Base-by-base conservation (phyloP, 805 yeast genomes). In the Torulaspora microellipsoides region DNA sequence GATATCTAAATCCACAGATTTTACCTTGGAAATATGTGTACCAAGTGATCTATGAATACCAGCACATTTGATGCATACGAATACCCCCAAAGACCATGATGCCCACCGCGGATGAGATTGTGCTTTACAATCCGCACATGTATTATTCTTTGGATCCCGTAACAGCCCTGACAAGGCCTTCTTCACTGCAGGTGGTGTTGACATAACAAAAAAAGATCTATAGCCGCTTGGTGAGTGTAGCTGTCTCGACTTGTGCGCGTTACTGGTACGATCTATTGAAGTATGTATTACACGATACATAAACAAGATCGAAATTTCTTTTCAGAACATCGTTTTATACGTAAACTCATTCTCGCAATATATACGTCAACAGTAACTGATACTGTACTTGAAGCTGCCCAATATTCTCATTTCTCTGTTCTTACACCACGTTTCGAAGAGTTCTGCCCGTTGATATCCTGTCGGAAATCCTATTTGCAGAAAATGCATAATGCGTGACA, bases 101-200 rank as follows among this genome's bases (percentile, higher is more conserved):
- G 98, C 96, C 99, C 99, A 91, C 42, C 98, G 76, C 15, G 99
- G 99, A 65, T 91, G 95, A 29, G 83, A 76, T 11, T 91, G 76
- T 0, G 81, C 75, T 64, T 93, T 91, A 68, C 99, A 91, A 65
- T 91, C 99, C 1, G 90, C 95, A 65, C 99, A 91, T 34, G 69
- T 63, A 57, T 77, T 78, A 70, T 93, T 93, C 30, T 78, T 79
- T 1, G 81, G 80, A 55, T 88, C 96, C 46, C 78, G 80, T 34
- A 93, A 75, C 27, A 93, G 72, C 27, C 83, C 79, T 64, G 80
- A 80, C 49, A 93, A 71, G 32, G 87, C 82, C 59, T 79, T 57
- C 42, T 61, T 60, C 15, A 61, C 60, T n/a, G 58, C 51, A 12
- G 59, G 56, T 14, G 84, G 63, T 76, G 85, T 53, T 62, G 53